Base-by-base conservation (phyloP, 805 yeast species). In the Lipomyces chichibuensis region DNA sequence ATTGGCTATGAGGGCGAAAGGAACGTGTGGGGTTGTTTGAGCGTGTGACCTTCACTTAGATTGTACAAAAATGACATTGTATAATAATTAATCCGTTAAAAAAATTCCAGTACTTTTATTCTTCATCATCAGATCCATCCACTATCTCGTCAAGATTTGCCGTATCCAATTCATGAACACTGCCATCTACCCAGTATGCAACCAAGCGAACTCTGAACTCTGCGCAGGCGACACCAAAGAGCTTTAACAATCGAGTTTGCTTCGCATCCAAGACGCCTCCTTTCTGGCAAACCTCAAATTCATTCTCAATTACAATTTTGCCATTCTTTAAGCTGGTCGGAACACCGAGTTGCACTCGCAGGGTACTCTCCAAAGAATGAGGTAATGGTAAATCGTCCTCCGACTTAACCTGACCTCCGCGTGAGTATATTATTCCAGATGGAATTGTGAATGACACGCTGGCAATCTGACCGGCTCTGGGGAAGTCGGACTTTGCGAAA, bases 351-450 rank as follows among this genome's bases (percentile, higher is more conserved):
- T 90, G 90, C 11, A 62, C 64, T 83, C 99, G 89, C 75, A 95
- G 79, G 53, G 97, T 91, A 75, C 92, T 91, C 80, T 95, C 99
- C 80, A 96, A 84, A 5, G 98, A 92, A 77, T 95, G 99, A 13
- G 96, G 89, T 90, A 95, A 88, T 73, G 98, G 97, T 25, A 95
- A 92, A 78, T 95, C 99, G 71, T 95, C 98, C 76, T 92, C 98
- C 29, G 77, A 80, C 37, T 97, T 84, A 61, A 93, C 81, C 80
- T 91, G 96, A 27, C 99, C 99, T 74, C 97, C 99, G 77, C 97
- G 88, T 25, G 98, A 91, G 78, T 92, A 93, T 8, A 95, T 88
- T 62, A 92, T 84, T 59, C 99, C 99, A 67, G 84, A 92, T 35
- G 99, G 98, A 65, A 95, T 84, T 4, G 86, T 84, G 80, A 95